These are phyloP conservation scores for Oryza punctata DNA, from an alignment of 176 grass and related monocot genomes.

Conservation along the genomic window DNA sequence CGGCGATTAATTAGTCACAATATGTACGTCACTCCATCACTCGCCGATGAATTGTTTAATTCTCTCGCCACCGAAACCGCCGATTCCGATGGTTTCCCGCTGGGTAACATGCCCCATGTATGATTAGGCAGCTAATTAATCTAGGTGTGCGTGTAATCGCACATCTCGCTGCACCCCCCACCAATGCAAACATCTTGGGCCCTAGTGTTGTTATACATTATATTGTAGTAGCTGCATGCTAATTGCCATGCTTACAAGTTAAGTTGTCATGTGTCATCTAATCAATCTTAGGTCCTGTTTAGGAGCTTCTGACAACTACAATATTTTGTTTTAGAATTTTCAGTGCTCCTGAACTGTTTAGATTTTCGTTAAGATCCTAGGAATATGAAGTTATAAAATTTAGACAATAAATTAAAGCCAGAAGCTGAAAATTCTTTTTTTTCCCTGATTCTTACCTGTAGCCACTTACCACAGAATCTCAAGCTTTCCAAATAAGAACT, in stretches of 20 bases:
- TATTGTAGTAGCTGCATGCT: background rate
- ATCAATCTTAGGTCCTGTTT: background rate
- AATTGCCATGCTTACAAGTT: background rate
- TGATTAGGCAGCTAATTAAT: background rate
- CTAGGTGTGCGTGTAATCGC: background rate
- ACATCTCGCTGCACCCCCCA: background rate
- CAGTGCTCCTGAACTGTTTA: too few relatives aligned
- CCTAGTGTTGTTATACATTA: background rate
- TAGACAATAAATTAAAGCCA: too few relatives aligned
- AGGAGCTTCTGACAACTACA: too few relatives aligned
- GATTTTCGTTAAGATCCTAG: too few relatives aligned
- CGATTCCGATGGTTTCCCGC: conserved; percentile 32
- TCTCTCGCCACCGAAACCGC: background rate
- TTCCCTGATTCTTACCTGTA: too few relatives aligned
- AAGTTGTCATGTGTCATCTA: background rate
- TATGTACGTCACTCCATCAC: conserved; percentile 13
- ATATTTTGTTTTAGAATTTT: too few relatives aligned
- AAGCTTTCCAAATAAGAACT: too few relatives aligned
- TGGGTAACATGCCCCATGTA: conserved; percentile 18
- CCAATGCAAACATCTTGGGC: background rate
- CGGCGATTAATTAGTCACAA: background rate
- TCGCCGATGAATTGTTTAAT: background rate
- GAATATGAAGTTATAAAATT: too few relatives aligned
- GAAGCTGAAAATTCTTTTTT: too few relatives aligned
- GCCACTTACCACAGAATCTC: too few relatives aligned